A percentile compares a stretch with the other conserved stretches of the same genome.
These are phyloP conservation scores for Artemisia argyi DNA, from an alignment of 129 eudicot species.

Conservation along the genomic window DNA sequence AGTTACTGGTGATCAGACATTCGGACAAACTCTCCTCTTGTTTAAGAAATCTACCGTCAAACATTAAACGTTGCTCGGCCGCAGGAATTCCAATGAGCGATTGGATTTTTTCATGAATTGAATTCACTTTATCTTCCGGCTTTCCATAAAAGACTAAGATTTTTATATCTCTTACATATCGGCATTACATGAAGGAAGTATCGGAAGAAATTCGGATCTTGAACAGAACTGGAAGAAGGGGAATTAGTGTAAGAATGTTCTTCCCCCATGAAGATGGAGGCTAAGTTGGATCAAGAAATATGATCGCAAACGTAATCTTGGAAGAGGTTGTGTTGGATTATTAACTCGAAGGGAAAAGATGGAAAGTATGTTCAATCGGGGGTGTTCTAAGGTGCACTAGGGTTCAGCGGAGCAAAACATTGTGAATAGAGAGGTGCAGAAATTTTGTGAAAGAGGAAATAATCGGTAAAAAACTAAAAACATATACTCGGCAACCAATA, in stretches of 20 bases:
- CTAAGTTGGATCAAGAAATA: neutral
- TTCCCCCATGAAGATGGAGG: neutral
- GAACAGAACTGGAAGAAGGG: constrained; percentile 21
- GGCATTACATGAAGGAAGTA: too few species aligned
- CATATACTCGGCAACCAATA: too few species aligned
- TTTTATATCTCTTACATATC: too few species aligned
- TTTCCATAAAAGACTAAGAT: constrained; percentile 39
- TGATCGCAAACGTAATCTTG: neutral
- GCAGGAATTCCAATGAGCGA: constrained; percentile 43
- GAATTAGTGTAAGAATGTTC: constrained; percentile 28
- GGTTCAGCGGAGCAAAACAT: too few species aligned
- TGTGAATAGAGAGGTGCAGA: too few species aligned
- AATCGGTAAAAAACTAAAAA: too few species aligned
- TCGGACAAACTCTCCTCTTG: constrained; percentile 50
- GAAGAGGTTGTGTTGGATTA: too few species aligned
- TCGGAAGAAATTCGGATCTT: neutral
- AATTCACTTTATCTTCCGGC: constrained; percentile 38
- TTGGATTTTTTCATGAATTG: constrained; percentile 46
- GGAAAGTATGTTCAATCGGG: neutral
- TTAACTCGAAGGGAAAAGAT: too few species aligned
- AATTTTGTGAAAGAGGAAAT: too few species aligned
- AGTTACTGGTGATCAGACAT: constrained; percentile 44
- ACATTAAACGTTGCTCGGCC: constrained; percentile 52
- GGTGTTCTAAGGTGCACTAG: too few species aligned
- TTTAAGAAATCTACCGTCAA: constrained; percentile 62